These are phyloP conservation scores for Candida morakotiae DNA, from an alignment of 805 yeast species.

Conservation along the genomic window DNA sequence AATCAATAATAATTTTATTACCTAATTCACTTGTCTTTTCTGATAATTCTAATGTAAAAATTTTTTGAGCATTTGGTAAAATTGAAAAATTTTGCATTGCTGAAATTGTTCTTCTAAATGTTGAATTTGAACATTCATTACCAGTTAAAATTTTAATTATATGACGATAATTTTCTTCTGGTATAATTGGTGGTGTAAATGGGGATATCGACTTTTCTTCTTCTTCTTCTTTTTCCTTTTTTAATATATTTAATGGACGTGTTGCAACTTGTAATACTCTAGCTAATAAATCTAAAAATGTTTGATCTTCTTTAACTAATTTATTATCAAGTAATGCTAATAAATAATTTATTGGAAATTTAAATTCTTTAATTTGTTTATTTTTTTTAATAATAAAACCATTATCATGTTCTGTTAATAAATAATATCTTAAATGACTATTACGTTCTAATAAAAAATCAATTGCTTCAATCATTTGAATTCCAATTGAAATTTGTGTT, in stretches of 20 bases:
- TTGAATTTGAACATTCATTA: conserved; percentile 79
- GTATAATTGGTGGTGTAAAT: conserved; percentile 54
- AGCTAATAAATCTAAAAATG: conserved; percentile 72
- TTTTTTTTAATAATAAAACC: conserved; percentile 34
- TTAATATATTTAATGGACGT: conserved; percentile 58
- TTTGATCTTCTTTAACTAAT: conserved; percentile 66
- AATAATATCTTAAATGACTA: conserved; percentile 64
- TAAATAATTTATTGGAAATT: conserved; percentile 71
- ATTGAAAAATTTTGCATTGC: conserved; percentile 73
- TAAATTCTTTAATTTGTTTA: conserved; percentile 31
- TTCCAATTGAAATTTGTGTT: conserved; percentile 67
- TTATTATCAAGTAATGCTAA: conserved; percentile 59
- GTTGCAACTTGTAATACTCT: conserved; percentile 74
- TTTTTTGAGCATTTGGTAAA: conserved; percentile 55
- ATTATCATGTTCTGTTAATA: conserved; percentile 70
- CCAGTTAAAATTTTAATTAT: conserved; percentile 67
- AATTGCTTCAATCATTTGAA: conserved; percentile 71
- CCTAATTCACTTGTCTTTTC: conserved; percentile 61
- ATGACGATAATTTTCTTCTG: conserved; percentile 55
- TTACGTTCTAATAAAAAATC: conserved; percentile 67
- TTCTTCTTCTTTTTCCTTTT: conserved; percentile 27
- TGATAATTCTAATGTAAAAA: conserved; percentile 66
- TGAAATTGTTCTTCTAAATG: conserved; percentile 78
- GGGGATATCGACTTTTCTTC: conserved; percentile 8
- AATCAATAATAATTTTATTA: conserved; percentile 48